Evolutionary conservation across 371 early-diverging fungal genomes (phyloP).

Genomic region (Mortierella sp.): DNA sequence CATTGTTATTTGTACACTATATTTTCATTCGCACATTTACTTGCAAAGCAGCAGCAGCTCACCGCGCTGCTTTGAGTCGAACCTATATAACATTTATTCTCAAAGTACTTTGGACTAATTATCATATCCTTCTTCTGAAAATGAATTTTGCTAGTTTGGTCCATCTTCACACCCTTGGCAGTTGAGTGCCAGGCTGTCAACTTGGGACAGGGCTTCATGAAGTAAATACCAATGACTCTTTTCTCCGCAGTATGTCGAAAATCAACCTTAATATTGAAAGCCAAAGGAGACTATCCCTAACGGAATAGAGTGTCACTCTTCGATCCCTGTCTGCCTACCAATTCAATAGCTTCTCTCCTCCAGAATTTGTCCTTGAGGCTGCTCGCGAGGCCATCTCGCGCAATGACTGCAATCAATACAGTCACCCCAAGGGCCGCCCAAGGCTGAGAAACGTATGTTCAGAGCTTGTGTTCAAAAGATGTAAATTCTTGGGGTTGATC

Average conservation of each 20-base stretch:
- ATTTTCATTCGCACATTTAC: background rate
- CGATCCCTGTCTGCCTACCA: background rate
- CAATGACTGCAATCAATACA: conserved; percentile 86
- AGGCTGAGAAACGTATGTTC: conserved; percentile 71
- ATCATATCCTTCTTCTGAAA: background rate
- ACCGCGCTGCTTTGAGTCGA: too few relatives aligned
- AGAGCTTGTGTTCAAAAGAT: background rate
- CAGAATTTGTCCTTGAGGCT: conserved; percentile 88
- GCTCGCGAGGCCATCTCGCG: conserved; percentile 76
- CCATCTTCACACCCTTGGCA: conserved; percentile 92
- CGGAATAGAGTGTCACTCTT: background rate
- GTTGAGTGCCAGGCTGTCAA: conserved; percentile 90
- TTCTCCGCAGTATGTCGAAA: background rate
- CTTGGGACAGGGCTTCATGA: conserved; percentile 94
- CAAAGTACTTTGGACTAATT: background rate
- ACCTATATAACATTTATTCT: too few relatives aligned
- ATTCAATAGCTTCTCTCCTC: conserved; percentile 82
- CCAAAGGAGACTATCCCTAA: background rate
- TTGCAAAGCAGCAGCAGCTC: too few relatives aligned
- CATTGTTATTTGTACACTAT: background rate
- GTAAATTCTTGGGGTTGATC: background rate
- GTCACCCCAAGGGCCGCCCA: conserved; percentile 86
- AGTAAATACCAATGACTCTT: conserved; percentile 58
- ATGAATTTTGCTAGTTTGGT: conserved; percentile 77
- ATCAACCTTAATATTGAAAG: background rate